phyloP scores from a whole-genome alignment of 139 green algal species.

The Parachlorella kessleri region DNA sequence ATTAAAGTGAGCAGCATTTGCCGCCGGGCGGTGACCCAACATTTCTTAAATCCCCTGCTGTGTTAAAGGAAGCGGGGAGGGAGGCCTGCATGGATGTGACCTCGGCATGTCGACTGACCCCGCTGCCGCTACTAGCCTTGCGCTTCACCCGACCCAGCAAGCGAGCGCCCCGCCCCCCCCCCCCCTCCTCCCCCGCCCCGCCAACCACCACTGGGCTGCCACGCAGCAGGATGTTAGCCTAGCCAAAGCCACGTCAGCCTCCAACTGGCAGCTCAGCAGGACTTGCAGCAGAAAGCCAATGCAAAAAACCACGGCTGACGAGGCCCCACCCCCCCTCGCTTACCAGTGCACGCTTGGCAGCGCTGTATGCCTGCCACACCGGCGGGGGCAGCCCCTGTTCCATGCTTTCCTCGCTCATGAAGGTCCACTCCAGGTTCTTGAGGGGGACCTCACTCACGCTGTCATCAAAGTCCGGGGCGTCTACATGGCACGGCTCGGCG shows the following conservation, averaged over 20 bases:
- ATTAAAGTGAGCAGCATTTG: too few relatives aligned
- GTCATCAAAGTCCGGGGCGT: not conserved
- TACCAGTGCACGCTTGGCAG: not conserved
- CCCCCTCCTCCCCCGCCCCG: not conserved
- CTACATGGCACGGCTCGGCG: not conserved
- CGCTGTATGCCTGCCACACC: not conserved
- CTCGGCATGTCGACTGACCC: too few relatives aligned
- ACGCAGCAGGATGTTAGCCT: not conserved
- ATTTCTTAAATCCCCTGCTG: too few relatives aligned
- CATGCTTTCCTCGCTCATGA: not conserved
- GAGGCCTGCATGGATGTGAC: too few relatives aligned
- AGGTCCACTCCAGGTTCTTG: not conserved
- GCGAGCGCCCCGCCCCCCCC: not conserved
- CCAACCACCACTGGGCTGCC: not conserved
- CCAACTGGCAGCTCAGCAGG: not conserved
- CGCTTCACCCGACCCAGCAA: too few relatives aligned
- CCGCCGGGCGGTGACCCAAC: too few relatives aligned
- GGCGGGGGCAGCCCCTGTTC: not conserved
- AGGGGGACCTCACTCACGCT: not conserved
- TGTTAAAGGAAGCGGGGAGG: too few relatives aligned
- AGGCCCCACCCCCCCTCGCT: not conserved
- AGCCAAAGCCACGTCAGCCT: not conserved
- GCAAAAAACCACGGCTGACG: not conserved
- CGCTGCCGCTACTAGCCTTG: too few relatives aligned
- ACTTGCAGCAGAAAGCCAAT: not conserved